These are phyloP conservation scores for Truncatella angustata DNA, from an alignment of 2,329 filamentous ascomycete species.

Conservation along the genomic window DNA sequence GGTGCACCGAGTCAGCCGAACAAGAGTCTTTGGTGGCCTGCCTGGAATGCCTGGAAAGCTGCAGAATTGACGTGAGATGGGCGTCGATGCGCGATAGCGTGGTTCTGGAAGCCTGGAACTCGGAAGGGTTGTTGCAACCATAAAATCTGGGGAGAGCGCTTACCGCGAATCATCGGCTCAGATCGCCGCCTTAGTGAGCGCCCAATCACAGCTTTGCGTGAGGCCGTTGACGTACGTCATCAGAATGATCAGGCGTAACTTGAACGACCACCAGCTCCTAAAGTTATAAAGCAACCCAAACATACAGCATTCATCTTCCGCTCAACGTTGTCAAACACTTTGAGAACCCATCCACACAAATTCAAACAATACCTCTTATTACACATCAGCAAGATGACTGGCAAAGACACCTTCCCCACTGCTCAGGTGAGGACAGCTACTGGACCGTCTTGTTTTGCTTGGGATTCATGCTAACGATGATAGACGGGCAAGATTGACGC, in stretches of 20 bases:
- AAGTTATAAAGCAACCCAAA: constrained; percentile 2
- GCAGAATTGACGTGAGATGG: neutral
- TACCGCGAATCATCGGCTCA: constrained; percentile 11
- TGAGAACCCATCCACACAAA: neutral
- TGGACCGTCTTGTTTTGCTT: neutral
- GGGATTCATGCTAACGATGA: neutral
- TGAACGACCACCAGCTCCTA: constrained; percentile 15
- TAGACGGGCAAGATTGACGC: constrained; percentile 30
- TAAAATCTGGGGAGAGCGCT: constrained; percentile 11
- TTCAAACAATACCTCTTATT: neutral
- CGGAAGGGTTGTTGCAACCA: neutral
- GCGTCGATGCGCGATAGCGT: neutral
- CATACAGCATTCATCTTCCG: neutral
- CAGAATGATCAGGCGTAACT: constrained; percentile 17
- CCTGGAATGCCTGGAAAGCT: neutral
- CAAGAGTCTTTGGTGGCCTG: neutral
- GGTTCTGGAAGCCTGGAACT: neutral
- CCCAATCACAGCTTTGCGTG: constrained; percentile 26
- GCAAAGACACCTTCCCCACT: constrained; percentile 9
- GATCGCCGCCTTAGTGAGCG: constrained; percentile 16
- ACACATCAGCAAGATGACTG: constrained; percentile 6
- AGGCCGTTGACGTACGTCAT: constrained; percentile 27
- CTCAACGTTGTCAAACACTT: neutral
- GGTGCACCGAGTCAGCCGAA: neutral
- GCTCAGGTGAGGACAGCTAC: constrained; percentile 17